These are phyloP conservation scores for Amyloporia xantha DNA, from an alignment of 768 basidiomycete species.

Conservation along the genomic window DNA sequence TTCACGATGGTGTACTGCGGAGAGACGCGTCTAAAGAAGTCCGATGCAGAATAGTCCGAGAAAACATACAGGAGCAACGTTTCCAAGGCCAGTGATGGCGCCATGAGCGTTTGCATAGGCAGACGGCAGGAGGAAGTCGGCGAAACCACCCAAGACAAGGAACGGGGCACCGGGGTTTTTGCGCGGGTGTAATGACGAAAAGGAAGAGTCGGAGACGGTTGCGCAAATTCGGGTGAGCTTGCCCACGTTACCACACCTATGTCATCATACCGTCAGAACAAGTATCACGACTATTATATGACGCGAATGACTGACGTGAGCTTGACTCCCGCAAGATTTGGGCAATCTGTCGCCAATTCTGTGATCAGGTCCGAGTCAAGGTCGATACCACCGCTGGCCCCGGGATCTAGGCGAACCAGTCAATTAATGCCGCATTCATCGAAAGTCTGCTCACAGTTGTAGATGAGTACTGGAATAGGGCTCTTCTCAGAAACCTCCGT, in stretches of 20 bases:
- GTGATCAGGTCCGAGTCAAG: conserved; percentile 83
- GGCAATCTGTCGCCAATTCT: conserved; percentile 67
- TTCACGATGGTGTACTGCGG: conserved; percentile 49
- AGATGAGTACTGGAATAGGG: conserved; percentile 82
- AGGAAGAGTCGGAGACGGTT: conserved; percentile 49
- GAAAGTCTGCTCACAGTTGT: conserved; percentile 87
- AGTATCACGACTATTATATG: not conserved
- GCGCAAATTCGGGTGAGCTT: conserved; percentile 83
- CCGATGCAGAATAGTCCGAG: no score
- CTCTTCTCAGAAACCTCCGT: conserved; percentile 71
- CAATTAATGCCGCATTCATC: not conserved
- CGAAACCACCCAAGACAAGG: conserved; percentile 80
- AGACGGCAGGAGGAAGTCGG: conserved; percentile 76
- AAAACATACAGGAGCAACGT: conserved; percentile 63
- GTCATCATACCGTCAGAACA: conserved; percentile 6
- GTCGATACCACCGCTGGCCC: conserved; percentile 84
- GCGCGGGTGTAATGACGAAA: conserved; percentile 56
- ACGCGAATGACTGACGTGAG: conserved; percentile 58
- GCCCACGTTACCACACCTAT: conserved; percentile 85
- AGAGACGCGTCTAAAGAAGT: no score
- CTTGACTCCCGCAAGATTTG: conserved; percentile 83
- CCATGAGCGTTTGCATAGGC: conserved; percentile 72
- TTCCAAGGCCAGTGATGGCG: conserved; percentile 86
- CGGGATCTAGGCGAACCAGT: conserved; percentile 55
- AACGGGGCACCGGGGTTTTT: conserved; percentile 63